Base-by-base conservation (phyloP, 805 yeast genomes). In the Wickerhamomyces bovis region DNA sequence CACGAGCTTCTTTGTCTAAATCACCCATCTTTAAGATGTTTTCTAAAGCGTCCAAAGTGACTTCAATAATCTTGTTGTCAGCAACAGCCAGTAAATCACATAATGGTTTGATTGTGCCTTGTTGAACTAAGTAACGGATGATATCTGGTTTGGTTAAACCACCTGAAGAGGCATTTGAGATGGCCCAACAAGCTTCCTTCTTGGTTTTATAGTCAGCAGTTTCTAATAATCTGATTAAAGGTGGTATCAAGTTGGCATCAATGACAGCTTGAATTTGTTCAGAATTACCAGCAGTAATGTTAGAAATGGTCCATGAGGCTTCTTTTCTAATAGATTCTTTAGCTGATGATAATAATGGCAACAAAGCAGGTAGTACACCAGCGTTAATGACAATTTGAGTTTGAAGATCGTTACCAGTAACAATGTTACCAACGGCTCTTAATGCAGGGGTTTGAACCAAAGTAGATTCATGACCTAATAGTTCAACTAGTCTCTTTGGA, bases 121-220 rank as follows among this genome's bases (percentile, higher is more conserved):
- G 98, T 54, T 76, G 73, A 31, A 94, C 99, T 55, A 94, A 77
- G 69, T 89, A 94, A 61, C 92, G 80, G 58, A 94, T 90, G 66
- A 90, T 96, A 50, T 89, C 96, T 8, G 98, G 98, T 66, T 81
- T 85, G 39, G 83, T 73, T 58, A 89, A 75, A 20, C 97, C 98
- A 58, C 98, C 98, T 10, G 97, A 86, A 16, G 97, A 87, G 35
- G 99, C 98, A 65, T 94, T 94, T 25, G 97, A 89, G 55, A 94
- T 85, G 31, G 98, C 98, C 99, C 99, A 94, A 75, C 98, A 92
- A 4, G 99, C 99, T 73, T 94, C 99, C 69, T 92, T 94, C 66
- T 87, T 87, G 31, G 98, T 92, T 74, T 89, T 90, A 74, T 89
- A 90, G 62, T 92, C 98, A 51, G 94, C 97, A 47, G 79, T 76